Base-by-base conservation (phyloP, 1,284 basidiomycete species). In the Cryptococcus deneoformans region DNA sequence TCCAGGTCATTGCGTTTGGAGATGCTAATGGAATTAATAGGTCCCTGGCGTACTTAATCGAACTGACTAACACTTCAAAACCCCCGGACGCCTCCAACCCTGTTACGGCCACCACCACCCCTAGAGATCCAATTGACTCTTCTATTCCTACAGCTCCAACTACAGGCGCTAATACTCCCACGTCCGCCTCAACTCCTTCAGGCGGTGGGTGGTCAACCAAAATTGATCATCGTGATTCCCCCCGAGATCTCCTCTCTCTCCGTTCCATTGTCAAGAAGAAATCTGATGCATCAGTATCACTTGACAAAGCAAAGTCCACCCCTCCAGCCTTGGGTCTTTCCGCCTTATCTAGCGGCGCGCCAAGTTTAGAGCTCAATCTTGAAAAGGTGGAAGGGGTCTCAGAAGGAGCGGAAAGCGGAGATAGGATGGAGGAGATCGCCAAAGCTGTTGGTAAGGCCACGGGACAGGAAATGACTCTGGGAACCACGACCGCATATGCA, bases 201-300 rank as follows among this genome's bases (percentile, higher is more conserved):
- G 29, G n/a, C 50, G 36, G 16, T 7, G 49, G 40, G 1, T 74
- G 69, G 69, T 57, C 45, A 0, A 57, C 65, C 20, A 65, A 70
- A 29, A 59, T 70, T 29, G 60, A 62, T 34, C 63, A 71, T 0
- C 58, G 59, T 8, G 72, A 73, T 34, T 66, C 61, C 1, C 69
- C 71, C 1, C 59, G 68, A 14, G 72, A 75, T 42, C 43, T 73
- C 34, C 61, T 71, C 8, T 63, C 59, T 37, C 57, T 74, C 5
- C 66, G 72, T 5, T 60, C 66, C 1, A 46, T 72, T 24, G 43
- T 61, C 12, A 72, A 70, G 65, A 72, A 72, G 42, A 61, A 60
- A 6, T 67, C 66, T 14, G 70, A 70, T 20, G 57, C 60, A 2
- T 59, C 64, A 0, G 48, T 72, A 34, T 40, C 60, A 2, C 56